Conservation (phyloP, 139 green algal genomes). For the Penium margaritaceum region DNA sequence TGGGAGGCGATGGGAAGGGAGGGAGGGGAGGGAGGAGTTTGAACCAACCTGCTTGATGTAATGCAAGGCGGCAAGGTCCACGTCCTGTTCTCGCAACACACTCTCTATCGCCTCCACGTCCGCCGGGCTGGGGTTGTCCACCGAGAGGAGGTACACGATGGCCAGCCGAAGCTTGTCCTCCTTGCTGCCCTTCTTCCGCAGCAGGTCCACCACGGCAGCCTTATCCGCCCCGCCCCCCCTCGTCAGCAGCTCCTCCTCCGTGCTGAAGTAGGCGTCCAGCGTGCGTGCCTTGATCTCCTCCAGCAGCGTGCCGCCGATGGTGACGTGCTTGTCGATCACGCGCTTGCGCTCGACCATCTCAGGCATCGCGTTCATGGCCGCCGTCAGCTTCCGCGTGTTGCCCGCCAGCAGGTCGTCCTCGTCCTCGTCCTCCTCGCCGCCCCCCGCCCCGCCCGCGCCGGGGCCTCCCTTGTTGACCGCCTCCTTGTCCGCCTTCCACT, state of each 20-base stretch:
- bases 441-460: not conserved
- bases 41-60: constrained; percentile 89
- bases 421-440: constrained; percentile 24
- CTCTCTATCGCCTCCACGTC: constrained; percentile 55
- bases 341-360: constrained; percentile 70
- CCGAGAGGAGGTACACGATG: constrained; percentile 75
- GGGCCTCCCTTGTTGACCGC: constrained; percentile 82
- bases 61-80: constrained; percentile 68
- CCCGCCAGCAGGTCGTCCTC: constrained; percentile 49
- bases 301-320: constrained; percentile 82
- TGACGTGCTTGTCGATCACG: constrained; percentile 97
- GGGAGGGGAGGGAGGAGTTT: no score
- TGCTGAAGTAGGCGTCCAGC: constrained; percentile 73
- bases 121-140: constrained; percentile 35
- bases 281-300: constrained; percentile 67
- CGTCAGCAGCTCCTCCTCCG: constrained; percentile 77
- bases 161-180: constrained; percentile 84
- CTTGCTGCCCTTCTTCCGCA: constrained; percentile 45
- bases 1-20: no score
- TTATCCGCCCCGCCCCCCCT: constrained; percentile 54
- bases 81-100: constrained; percentile 51
- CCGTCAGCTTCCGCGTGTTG: constrained; percentile 49
- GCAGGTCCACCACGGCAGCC: constrained; percentile 15
- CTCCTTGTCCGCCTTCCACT: constrained; percentile 83
- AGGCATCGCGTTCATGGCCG: constrained; percentile 48